These are phyloP conservation scores for Oryza australiensis DNA, from an alignment of 176 grass and related monocot genomes.

Conservation along the genomic window DNA sequence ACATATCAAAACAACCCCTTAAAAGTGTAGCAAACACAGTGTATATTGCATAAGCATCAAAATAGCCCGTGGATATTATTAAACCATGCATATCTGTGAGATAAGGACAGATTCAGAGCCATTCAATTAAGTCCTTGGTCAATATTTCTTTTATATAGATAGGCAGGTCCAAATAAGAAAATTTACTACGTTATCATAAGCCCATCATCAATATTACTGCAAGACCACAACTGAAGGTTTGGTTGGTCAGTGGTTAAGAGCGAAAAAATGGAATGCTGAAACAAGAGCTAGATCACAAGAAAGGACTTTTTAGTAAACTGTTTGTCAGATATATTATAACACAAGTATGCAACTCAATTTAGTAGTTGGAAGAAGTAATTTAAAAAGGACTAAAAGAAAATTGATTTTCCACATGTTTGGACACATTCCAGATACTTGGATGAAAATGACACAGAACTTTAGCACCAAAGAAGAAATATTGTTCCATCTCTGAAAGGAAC, in stretches of 20 bases:
- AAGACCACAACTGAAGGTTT: background rate
- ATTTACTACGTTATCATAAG: background rate
- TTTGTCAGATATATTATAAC: background rate
- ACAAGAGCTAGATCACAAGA: background rate
- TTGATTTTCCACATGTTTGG: background rate
- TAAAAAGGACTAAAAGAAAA: background rate
- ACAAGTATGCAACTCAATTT: slow-evolving; percentile 1
- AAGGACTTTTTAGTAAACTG: background rate
- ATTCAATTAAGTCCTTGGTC: background rate
- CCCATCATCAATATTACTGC: background rate
- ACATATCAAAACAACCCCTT: slow-evolving; percentile 9
- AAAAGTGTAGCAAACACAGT: background rate
- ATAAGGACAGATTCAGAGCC: background rate
- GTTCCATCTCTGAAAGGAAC: slow-evolving; percentile 30
- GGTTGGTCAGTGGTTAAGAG: background rate
- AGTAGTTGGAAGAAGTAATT: slow-evolving; percentile 13
- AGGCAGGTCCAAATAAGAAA: background rate
- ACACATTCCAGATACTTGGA: slow-evolving; percentile 15
- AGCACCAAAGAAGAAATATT: background rate
- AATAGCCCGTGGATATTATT: background rate
- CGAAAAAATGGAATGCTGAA: background rate
- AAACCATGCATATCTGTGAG: background rate
- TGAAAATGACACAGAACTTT: background rate
- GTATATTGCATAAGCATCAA: background rate
- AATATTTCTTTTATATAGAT: background rate